These are phyloP conservation scores for Ogataea nakhonphanomensis DNA, from an alignment of 805 yeast species.

Conservation along the genomic window DNA sequence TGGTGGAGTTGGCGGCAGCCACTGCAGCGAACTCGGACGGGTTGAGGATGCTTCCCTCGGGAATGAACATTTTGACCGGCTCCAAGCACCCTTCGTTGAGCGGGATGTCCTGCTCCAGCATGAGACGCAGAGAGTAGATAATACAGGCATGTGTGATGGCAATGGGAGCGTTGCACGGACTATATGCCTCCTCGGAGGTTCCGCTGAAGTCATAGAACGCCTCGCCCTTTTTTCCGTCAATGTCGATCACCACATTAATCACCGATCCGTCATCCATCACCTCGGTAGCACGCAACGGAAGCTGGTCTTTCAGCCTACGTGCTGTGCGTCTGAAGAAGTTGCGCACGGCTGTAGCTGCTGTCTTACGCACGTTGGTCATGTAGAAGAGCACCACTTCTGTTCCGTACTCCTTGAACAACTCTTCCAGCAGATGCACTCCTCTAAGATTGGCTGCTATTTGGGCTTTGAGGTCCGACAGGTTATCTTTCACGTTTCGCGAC, in stretches of 20 bases:
- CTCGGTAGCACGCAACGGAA: slow-evolving; percentile 43
- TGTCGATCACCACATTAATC: slow-evolving; percentile 40
- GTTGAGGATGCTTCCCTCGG: slow-evolving; percentile 33
- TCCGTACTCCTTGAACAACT: slow-evolving; percentile 42
- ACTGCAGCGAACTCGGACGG: slow-evolving; percentile 45
- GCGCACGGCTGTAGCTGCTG: slow-evolving; percentile 47
- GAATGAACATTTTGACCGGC: slow-evolving; percentile 28
- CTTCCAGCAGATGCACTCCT: slow-evolving; percentile 43
- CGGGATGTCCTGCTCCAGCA: slow-evolving; percentile 48
- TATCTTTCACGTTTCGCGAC: slow-evolving; percentile 50
- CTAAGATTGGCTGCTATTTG: slow-evolving; percentile 49
- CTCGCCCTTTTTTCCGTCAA: slow-evolving; percentile 37
- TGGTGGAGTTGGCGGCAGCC: slow-evolving; percentile 53
- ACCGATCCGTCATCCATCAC: slow-evolving; percentile 55
- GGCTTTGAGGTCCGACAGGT: slow-evolving; percentile 46
- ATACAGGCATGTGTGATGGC: slow-evolving; percentile 54
- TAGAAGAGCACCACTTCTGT: slow-evolving; percentile 41
- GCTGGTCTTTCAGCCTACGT: slow-evolving; percentile 34
- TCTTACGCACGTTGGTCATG: slow-evolving; percentile 43
- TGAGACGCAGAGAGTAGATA: slow-evolving; percentile 47
- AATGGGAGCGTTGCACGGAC: slow-evolving; percentile 52
- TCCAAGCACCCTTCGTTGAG: slow-evolving; percentile 49
- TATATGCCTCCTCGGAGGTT: slow-evolving; percentile 49
- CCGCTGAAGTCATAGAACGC: slow-evolving; percentile 51
- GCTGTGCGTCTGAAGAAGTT: slow-evolving; percentile 34